Evolutionary conservation across 2,329 filamentous ascomycete genomes (phyloP).

Genomic region (Alternaria sp.): DNA sequence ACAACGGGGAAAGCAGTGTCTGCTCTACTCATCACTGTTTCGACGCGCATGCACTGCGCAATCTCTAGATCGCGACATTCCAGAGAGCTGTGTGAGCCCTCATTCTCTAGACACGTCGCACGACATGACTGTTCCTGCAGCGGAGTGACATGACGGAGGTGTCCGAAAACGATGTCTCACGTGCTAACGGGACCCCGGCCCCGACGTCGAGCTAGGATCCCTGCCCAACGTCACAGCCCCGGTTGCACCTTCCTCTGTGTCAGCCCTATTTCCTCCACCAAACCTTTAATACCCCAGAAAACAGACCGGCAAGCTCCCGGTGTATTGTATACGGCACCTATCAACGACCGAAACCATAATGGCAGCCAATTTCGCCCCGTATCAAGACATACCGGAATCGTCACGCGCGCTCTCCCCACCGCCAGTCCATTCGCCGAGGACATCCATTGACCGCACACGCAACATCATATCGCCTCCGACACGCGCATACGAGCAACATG

Average conservation of each 20-base stretch:
- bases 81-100: not conserved
- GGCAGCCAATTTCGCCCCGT: constrained; percentile 81
- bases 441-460: constrained; percentile 48
- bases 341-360: constrained; percentile 16
- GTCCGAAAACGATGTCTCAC: constrained; percentile 18
- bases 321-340: not conserved
- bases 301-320: not conserved
- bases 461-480: constrained; percentile 46
- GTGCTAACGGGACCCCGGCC: constrained; percentile 16
- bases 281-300: not conserved
- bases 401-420: constrained; percentile 81
- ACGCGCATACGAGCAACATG: constrained; percentile 51
- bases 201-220: constrained; percentile 20
- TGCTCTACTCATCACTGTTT: not conserved
- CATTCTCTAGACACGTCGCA: constrained; percentile 7
- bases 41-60: not conserved
- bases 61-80: not conserved
- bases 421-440: constrained; percentile 51
- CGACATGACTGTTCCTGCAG: constrained; percentile 19
- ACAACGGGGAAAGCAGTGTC: not conserved
- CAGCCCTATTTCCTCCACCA: constrained; percentile 20
- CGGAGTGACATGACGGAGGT: constrained; percentile 14
- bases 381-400: constrained; percentile 91
- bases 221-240: constrained; percentile 27
- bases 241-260: constrained; percentile 21